Percentiles rank a stretch among this genome's conserved stretches.
phyloP scores from a whole-genome alignment of 2,329 filamentous ascomycete species.

The Cordyceps cateniannulata region DNA sequence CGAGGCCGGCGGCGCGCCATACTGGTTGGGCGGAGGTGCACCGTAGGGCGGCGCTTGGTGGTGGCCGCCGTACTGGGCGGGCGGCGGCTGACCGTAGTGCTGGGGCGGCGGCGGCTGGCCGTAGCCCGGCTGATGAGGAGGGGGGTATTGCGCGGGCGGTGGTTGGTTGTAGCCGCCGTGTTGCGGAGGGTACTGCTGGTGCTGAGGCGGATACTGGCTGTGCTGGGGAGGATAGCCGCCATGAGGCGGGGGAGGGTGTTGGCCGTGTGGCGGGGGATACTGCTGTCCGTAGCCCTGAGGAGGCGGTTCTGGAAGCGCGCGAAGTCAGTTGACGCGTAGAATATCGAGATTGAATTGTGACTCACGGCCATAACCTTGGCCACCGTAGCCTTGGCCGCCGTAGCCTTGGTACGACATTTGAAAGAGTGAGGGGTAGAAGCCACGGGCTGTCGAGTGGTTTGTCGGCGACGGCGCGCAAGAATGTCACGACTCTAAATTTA shows the following conservation, averaged over 20 bases:
- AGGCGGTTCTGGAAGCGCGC: slow-evolving; percentile 22
- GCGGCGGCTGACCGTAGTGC: slow-evolving; percentile 26
- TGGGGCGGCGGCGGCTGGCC: slow-evolving; percentile 20
- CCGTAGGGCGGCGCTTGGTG: slow-evolving; percentile 11
- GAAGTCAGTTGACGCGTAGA: background rate
- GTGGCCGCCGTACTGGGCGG: slow-evolving; percentile 19
- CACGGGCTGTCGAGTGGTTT: background rate
- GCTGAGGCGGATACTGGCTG: slow-evolving; percentile 25
- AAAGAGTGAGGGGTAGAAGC: slow-evolving; percentile 7
- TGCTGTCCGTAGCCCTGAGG: slow-evolving; percentile 35
- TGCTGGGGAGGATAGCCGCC: slow-evolving; percentile 22
- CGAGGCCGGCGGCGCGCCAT: slow-evolving; percentile 34
- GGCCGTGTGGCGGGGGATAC: slow-evolving; percentile 26
- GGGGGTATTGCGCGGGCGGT: slow-evolving; percentile 20
- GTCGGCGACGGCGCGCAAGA: background rate
- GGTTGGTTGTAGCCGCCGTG: slow-evolving; percentile 25
- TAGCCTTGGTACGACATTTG: slow-evolving; percentile 32
- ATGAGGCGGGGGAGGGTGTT: slow-evolving; percentile 28
- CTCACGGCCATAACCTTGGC: slow-evolving; percentile 29
- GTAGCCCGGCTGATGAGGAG: slow-evolving; percentile 21
- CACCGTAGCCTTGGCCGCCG: slow-evolving; percentile 22
- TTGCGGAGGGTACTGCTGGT: slow-evolving; percentile 29
- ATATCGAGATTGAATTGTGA: slow-evolving; percentile 8
- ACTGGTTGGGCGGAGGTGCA: slow-evolving; percentile 28
- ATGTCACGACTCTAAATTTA: background rate